Percentiles rank a stretch among this genome's conserved stretches.
Evolutionary conservation across 2,329 filamentous ascomycete species (phyloP).

Genomic region (Thelonectria blattea): DNA sequence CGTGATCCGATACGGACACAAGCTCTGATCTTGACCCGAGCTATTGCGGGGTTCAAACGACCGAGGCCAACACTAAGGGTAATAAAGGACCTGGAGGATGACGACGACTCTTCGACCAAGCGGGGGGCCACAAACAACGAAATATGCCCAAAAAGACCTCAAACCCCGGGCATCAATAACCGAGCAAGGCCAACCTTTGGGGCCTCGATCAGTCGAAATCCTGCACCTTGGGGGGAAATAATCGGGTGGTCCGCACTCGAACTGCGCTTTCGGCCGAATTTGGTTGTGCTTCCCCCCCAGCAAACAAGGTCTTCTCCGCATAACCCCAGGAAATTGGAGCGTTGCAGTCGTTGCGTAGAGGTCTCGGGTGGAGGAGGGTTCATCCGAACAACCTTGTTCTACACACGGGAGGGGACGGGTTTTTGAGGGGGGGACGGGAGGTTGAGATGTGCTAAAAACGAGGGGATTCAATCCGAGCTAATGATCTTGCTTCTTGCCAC

Average conservation of each 20-base stretch:
- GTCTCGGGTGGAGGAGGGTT: slow-evolving; percentile 14
- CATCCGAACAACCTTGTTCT: slow-evolving; percentile 3
- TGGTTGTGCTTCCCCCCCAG: too few species aligned
- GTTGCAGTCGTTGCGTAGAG: neutral
- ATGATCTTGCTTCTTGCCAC: slow-evolving; percentile 3
- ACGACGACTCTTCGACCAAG: slow-evolving; percentile 12
- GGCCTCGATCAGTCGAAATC: neutral
- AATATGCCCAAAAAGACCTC: slow-evolving; percentile 5
- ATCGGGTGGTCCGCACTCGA: slow-evolving; percentile 12
- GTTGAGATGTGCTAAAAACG: neutral
- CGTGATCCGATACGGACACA: neutral
- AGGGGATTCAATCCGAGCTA: neutral
- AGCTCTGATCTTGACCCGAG: neutral
- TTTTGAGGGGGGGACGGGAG: neutral
- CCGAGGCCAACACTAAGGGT: neutral
- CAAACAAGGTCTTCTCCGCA: neutral
- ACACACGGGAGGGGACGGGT: too few species aligned
- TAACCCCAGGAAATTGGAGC: neutral
- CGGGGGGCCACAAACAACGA: neutral
- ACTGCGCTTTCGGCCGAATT: slow-evolving; percentile 4
- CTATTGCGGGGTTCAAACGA: neutral
- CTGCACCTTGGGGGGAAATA: neutral
- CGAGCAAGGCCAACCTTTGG: neutral
- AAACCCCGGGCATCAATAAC: slow-evolving; percentile 2
- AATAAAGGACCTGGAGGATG: slow-evolving; percentile 12